Evolutionary conservation across 2,329 filamentous ascomycete genomes (phyloP).

Genomic region (Ophiostoma australiae): DNA sequence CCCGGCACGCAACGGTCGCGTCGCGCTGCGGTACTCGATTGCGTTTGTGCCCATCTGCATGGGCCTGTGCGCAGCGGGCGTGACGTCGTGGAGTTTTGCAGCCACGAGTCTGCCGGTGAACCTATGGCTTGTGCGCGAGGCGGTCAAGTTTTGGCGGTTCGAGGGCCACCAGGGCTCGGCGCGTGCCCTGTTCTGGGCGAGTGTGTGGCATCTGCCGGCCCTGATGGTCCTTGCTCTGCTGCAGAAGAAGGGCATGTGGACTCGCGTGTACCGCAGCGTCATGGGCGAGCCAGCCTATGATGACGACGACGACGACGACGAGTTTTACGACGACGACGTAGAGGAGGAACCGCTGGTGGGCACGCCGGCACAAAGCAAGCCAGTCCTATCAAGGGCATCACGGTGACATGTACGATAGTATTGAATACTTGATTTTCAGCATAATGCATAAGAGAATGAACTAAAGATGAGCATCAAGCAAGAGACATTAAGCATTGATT

Average conservation of each 20-base stretch:
- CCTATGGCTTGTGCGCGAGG: slow-evolving; percentile 75
- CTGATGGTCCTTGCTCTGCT: slow-evolving; percentile 84
- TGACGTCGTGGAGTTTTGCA: slow-evolving; percentile 83
- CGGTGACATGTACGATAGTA: slow-evolving; percentile 15
- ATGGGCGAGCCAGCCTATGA: slow-evolving; percentile 54
- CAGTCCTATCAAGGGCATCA: not conserved
- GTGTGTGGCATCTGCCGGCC: slow-evolving; percentile 90
- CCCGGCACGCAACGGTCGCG: slow-evolving; percentile 75
- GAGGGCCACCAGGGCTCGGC: slow-evolving; percentile 77
- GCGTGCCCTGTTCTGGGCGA: slow-evolving; percentile 88
- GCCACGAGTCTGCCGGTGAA: slow-evolving; percentile 78
- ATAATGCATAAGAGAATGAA: not conserved
- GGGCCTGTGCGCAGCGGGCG: slow-evolving; percentile 68
- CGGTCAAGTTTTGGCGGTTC: slow-evolving; percentile 72
- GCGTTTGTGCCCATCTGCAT: slow-evolving; percentile 82
- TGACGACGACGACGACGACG: slow-evolving; percentile 43
- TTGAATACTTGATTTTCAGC: not conserved
- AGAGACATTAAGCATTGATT: not conserved
- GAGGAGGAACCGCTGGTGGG: not conserved
- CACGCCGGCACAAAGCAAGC: not conserved
- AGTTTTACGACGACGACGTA: slow-evolving; percentile 14
- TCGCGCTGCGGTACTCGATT: slow-evolving; percentile 81
- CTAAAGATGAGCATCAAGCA: not conserved
- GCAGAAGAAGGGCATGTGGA: slow-evolving; percentile 92
- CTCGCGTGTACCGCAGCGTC: slow-evolving; percentile 67